phyloP scores from a whole-genome alignment of 2,329 filamentous ascomycete genomes.

The Claviceps paspali region DNA sequence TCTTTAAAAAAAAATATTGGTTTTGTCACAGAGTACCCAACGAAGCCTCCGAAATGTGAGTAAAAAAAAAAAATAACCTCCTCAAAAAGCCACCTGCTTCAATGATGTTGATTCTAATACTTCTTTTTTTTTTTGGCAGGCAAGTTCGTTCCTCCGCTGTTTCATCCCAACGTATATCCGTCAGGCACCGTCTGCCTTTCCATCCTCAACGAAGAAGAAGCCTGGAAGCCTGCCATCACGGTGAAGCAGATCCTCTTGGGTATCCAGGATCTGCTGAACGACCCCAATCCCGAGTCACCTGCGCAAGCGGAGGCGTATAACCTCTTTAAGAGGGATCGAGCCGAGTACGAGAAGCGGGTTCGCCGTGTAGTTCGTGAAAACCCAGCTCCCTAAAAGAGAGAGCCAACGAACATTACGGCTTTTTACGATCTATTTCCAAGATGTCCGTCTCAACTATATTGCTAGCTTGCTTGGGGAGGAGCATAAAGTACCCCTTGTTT shows the following conservation, averaged over 20 bases:
- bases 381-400: slow-evolving; percentile 44
- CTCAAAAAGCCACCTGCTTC: too few species aligned
- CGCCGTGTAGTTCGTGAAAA: slow-evolving; percentile 80
- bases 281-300: slow-evolving; percentile 92
- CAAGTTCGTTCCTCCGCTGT: slow-evolving; percentile 91
- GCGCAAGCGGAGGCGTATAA: slow-evolving; percentile 97
- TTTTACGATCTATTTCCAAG: not conserved
- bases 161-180: slow-evolving; percentile 97
- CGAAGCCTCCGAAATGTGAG: slow-evolving; percentile 96
- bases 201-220: slow-evolving; percentile 95
- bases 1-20: too few species aligned
- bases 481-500: slow-evolving; percentile 10
- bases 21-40: slow-evolving; percentile 97
- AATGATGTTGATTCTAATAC: too few species aligned
- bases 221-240: slow-evolving; percentile 96
- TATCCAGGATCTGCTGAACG: slow-evolving; percentile 88
- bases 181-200: slow-evolving; percentile 95
- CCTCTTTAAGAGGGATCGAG: slow-evolving; percentile 78
- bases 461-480: slow-evolving; percentile 15
- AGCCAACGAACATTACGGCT: slow-evolving; percentile 6
- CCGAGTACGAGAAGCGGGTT: slow-evolving; percentile 79
- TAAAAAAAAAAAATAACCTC: too few species aligned
- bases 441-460: too few species aligned
- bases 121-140: too few species aligned
- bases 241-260: slow-evolving; percentile 95